Base-by-base conservation (phyloP, 2,329 filamentous ascomycete genomes). In the Tolypocladium cylindrosporum region DNA sequence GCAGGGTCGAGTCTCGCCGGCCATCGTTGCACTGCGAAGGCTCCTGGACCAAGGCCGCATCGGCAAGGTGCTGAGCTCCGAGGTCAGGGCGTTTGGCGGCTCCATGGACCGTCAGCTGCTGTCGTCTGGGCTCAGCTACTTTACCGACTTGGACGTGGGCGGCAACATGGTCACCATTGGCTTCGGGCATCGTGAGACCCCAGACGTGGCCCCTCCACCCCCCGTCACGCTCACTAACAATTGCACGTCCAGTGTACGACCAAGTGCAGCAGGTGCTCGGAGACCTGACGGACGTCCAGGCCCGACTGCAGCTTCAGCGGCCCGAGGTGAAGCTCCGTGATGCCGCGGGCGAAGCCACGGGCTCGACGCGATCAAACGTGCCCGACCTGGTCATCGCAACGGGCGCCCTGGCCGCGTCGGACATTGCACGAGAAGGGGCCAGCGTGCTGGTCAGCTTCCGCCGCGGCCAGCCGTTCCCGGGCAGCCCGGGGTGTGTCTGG, bases 51-150 rank as follows among this genome's bases (percentile, higher is more conserved):
- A 70, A 0, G 79, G 79, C 0, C 68, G 66, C 3, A 75, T 86
- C 37, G 82, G 83, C 0, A 77, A 75, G 45, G 70, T 85, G 1
- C 63, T 84, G 24, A 82, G 80, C 58, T 77, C 74, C 10, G 79
- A 82, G 41, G 62, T 77, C 10, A 69, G 66, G 36, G 73, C 69
- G 0, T 71, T 65, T 48, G 76, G 74, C 0, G 75, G 74, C 2
- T 66, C 73, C 0, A 62, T 68, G 0, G 64, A 67, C 10, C 65
- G 76, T 4, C 69, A 72, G 1, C 58, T 59, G 0, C 2, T 78
- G 3, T 63, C 68, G 0, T 63, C 67, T 31, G 68, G 68, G 0
- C 63, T 80, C 37, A 65, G 70, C 36, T 86, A 84, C 59, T 80
- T 81, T 48, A 66, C 77, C 0, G 70, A 81, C 6, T 69, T 75